Percentiles rank a stretch among this genome's conserved stretches.
These are phyloP conservation scores for Phytophthora foliorum DNA, from an alignment of 352 stramenopile genomes.

Conservation along the genomic window DNA sequence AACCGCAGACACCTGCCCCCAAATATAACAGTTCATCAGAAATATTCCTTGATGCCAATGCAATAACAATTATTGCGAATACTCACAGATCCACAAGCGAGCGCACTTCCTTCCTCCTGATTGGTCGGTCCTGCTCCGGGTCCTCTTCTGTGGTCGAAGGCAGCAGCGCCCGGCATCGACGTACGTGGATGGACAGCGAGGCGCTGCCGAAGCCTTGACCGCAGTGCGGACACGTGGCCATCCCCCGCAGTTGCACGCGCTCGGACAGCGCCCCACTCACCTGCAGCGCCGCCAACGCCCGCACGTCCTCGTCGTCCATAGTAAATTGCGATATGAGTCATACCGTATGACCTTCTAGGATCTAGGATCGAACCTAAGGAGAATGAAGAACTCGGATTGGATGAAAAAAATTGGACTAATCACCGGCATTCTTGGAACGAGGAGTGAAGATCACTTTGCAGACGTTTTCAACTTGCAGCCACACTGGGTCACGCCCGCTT, in stretches of 20 bases:
- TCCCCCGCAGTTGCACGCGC: conserved; percentile 30
- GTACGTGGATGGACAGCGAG: conserved; percentile 72
- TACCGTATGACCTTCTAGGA: background rate
- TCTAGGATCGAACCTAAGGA: no score
- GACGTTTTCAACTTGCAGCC: no score
- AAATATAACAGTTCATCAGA: background rate
- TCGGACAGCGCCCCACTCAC: conserved; percentile 15
- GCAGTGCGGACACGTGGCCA: conserved; percentile 65
- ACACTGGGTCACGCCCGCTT: no score
- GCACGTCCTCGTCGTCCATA: conserved; percentile 49
- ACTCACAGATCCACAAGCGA: conserved; percentile 74
- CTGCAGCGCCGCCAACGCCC: conserved; percentile 49
- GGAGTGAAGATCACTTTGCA: background rate
- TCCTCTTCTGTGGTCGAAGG: conserved; percentile 38
- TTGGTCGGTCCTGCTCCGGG: conserved; percentile 11
- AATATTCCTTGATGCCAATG: background rate
- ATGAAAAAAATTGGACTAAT: no score
- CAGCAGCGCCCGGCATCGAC: conserved; percentile 61
- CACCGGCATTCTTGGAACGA: no score
- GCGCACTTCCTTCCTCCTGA: conserved; percentile 44
- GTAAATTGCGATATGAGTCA: background rate
- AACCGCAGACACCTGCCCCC: conserved; percentile 62
- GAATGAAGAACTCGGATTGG: conserved; percentile 6
- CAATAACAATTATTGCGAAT: background rate
- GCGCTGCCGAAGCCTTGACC: conserved; percentile 61